These are phyloP conservation scores for Pythium coloratum DNA, from an alignment of 352 stramenopile genomes.

Conservation along the genomic window DNA sequence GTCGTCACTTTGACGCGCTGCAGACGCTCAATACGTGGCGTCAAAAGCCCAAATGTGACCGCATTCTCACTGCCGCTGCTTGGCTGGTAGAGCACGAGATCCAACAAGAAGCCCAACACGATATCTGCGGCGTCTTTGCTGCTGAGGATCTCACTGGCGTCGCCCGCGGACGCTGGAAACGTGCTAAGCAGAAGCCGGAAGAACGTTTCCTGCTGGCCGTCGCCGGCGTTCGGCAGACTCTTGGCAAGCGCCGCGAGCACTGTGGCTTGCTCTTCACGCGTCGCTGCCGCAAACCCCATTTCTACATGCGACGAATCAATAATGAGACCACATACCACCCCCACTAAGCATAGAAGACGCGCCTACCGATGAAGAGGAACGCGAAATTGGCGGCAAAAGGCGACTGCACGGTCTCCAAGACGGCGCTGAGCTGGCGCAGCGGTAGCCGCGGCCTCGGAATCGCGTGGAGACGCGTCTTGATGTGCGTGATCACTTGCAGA, in stretches of 20 bases:
- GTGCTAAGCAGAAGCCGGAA: slow-evolving; percentile 61
- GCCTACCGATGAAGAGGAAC: slow-evolving; percentile 72
- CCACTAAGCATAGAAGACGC: not conserved
- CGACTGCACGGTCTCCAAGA: slow-evolving; percentile 34
- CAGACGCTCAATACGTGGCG: slow-evolving; percentile 49
- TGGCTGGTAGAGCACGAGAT: slow-evolving; percentile 59
- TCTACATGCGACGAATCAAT: slow-evolving; percentile 31
- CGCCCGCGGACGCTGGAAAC: slow-evolving; percentile 30
- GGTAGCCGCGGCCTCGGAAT: slow-evolving; percentile 48
- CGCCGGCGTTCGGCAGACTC: slow-evolving; percentile 33
- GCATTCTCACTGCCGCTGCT: not conserved
- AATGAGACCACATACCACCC: not conserved
- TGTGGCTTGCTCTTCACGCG: slow-evolving; percentile 38
- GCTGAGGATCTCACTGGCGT: slow-evolving; percentile 13
- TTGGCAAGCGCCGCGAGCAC: slow-evolving; percentile 41
- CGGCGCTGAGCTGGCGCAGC: slow-evolving; percentile 43
- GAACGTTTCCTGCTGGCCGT: slow-evolving; percentile 58
- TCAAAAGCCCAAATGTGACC: slow-evolving; percentile 43
- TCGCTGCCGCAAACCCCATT: slow-evolving; percentile 57
- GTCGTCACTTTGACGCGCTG: slow-evolving; percentile 44
- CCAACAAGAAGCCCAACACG: slow-evolving; percentile 70
- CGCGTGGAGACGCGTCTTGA: slow-evolving; percentile 73
- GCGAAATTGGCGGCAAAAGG: slow-evolving; percentile 69
- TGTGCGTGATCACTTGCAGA: slow-evolving; percentile 66
- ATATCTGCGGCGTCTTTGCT: slow-evolving; percentile 21